Evolutionary conservation across 805 yeast genomes (phyloP).

Genomic region (Kockiozyma suomiensis): DNA sequence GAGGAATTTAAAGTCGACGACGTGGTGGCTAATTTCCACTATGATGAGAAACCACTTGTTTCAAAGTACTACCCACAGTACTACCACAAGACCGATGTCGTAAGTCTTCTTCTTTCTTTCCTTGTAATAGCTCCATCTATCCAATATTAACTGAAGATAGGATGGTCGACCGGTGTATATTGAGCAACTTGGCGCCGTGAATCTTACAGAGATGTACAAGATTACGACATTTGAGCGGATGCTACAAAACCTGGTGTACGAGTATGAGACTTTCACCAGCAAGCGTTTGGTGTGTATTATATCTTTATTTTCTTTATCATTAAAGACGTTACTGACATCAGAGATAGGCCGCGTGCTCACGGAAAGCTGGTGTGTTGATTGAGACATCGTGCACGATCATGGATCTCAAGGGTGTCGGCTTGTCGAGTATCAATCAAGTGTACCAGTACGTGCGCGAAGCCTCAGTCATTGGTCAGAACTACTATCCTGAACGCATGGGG

Average conservation of each 20-base stretch:
- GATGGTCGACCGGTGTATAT: slow-evolving; percentile 96
- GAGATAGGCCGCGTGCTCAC: slow-evolving; percentile 81
- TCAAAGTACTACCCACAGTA: slow-evolving; percentile 82
- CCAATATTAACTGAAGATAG: slow-evolving; percentile 11
- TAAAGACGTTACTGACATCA: too few relatives aligned
- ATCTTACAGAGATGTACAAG: slow-evolving; percentile 86
- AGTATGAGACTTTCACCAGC: slow-evolving; percentile 85
- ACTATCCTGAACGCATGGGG: slow-evolving; percentile 99
- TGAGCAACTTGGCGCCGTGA: slow-evolving; percentile 91
- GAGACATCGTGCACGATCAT: slow-evolving; percentile 97
- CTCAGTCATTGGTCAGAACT: slow-evolving; percentile 91
- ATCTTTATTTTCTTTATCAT: too few relatives aligned
- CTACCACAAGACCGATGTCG: slow-evolving; percentile 90
- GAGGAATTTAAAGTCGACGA: slow-evolving; percentile 82
- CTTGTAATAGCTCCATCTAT: too few relatives aligned
- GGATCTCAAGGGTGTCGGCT: slow-evolving; percentile 92
- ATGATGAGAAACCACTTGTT: slow-evolving; percentile 79
- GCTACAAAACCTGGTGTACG: slow-evolving; percentile 96
- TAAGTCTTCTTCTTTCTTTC: too few relatives aligned
- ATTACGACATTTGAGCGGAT: slow-evolving; percentile 94
- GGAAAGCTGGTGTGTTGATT: slow-evolving; percentile 72
- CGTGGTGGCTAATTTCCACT: slow-evolving; percentile 82
- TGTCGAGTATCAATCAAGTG: slow-evolving; percentile 81
- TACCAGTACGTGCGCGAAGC: slow-evolving; percentile 89
- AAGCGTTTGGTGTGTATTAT: slow-evolving; percentile 56